Percentiles rank a stretch among this genome's conserved stretches.
These are phyloP conservation scores for Trypanosoma cruzi DNA, from an alignment of 208 protist genomes.

Conservation along the genomic window DNA sequence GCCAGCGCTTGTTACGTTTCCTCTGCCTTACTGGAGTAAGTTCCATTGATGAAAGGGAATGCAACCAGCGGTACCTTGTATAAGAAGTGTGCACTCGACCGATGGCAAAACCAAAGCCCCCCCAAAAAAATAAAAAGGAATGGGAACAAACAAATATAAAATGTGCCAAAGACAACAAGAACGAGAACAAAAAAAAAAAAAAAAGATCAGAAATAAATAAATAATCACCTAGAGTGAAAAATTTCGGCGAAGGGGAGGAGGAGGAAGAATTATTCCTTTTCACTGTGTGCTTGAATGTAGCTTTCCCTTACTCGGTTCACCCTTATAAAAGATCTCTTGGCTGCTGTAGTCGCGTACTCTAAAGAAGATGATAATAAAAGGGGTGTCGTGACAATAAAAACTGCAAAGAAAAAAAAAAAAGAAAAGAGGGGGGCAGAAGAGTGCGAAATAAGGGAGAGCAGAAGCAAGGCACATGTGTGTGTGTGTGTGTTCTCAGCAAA, in stretches of 20 bases:
- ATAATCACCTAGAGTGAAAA: background rate
- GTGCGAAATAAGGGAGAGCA: background rate
- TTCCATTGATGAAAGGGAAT: background rate
- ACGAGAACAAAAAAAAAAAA: slow-evolving; percentile 1
- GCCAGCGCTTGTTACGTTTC: slow-evolving; percentile 57
- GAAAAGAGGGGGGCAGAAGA: background rate
- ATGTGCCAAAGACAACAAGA: background rate
- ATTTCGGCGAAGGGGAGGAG: too few species aligned
- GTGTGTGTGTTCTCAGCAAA: slow-evolving; percentile 2
- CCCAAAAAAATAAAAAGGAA: slow-evolving; percentile 8
- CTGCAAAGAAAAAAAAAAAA: background rate
- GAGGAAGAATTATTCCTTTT: slow-evolving; percentile 3
- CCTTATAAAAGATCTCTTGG: background rate
- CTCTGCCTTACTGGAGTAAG: slow-evolving; percentile 33
- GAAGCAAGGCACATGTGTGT: background rate
- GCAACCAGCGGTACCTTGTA: background rate
- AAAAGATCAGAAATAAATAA: background rate
- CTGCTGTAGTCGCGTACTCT: background rate
- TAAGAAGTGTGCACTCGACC: background rate
- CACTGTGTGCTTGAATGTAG: background rate
- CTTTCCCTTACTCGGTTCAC: too few species aligned
- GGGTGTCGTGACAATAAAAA: background rate
- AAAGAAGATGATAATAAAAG: background rate
- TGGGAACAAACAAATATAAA: slow-evolving; percentile 12
- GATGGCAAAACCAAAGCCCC: background rate